Evolutionary conservation across 768 basidiomycete species (phyloP).

Genomic region (Boletus fagicola): DNA sequence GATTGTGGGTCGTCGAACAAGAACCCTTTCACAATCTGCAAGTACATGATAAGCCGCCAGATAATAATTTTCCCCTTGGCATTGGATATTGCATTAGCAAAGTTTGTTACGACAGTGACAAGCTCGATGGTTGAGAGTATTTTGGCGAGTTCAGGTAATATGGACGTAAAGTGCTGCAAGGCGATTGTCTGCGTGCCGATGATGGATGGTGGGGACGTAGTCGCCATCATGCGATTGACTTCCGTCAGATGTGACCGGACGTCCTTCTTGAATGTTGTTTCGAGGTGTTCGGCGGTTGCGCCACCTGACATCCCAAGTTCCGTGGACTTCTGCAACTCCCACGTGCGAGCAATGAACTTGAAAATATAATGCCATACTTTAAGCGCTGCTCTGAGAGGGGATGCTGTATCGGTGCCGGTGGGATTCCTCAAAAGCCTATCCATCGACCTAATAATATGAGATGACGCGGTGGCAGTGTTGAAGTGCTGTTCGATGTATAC

Average conservation of each 20-base stretch:
- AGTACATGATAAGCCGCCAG: conserved; percentile 92
- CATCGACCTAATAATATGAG: conserved; percentile 86
- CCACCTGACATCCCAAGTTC: conserved; percentile 78
- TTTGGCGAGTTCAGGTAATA: conserved; percentile 82
- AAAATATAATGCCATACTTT: conserved; percentile 98
- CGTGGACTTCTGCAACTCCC: conserved; percentile 82
- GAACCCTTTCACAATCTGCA: conserved; percentile 87
- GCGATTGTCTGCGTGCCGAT: conserved; percentile 96
- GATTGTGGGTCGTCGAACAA: conserved; percentile 82
- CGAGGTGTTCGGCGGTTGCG: conserved; percentile 83
- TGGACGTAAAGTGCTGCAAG: conserved; percentile 88
- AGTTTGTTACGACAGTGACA: conserved; percentile 81
- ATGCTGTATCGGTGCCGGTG: conserved; percentile 67
- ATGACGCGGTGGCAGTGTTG: conserved; percentile 72
- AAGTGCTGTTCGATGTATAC: conserved; percentile 93
- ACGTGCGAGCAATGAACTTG: conserved; percentile 88
- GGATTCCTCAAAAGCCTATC: conserved; percentile 76
- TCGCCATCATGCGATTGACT: conserved; percentile 88
- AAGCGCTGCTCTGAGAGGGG: conserved; percentile 79
- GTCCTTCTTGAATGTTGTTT: conserved; percentile 81
- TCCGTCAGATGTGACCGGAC: conserved; percentile 71
- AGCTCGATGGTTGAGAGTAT: conserved; percentile 82
- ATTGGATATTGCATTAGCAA: conserved; percentile 77
- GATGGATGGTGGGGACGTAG: conserved; percentile 73
- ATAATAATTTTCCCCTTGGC: conserved; percentile 86